Evolutionary conservation across 1,139 yeast species (phyloP).

Genomic region (Blastobotrys raffinosifermentans): DNA sequence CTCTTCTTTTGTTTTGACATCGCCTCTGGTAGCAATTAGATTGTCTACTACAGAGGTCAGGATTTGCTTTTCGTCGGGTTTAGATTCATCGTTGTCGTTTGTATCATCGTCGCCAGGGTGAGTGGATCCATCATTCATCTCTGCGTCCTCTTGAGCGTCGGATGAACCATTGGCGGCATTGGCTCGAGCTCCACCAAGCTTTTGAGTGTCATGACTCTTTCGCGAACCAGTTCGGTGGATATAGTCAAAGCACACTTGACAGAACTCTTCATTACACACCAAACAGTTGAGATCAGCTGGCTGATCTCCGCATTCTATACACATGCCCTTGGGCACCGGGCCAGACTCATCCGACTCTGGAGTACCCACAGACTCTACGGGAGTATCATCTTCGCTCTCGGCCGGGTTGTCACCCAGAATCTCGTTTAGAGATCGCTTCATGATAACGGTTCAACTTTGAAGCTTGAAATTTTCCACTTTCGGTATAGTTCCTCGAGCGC

Average conservation of each 20-base stretch:
- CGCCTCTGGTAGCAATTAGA: slow-evolving; percentile 26
- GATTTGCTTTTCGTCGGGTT: slow-evolving; percentile 11
- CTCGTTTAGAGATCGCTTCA: slow-evolving; percentile 28
- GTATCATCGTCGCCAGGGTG: slow-evolving; percentile 18
- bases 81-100: slow-evolving; percentile 5
- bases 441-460: too few relatives aligned
- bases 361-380: slow-evolving; percentile 17
- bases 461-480: too few relatives aligned
- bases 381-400: slow-evolving; percentile 27
- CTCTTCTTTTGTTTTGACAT: slow-evolving; percentile 17
- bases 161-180: slow-evolving; percentile 2
- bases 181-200: slow-evolving; percentile 17
- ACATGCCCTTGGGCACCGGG: slow-evolving; percentile 32
- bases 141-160: slow-evolving; percentile 10
- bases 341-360: slow-evolving; percentile 8
- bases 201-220: slow-evolving; percentile 27
- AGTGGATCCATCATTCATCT: slow-evolving; percentile 16
- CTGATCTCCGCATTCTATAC: slow-evolving; percentile 68
- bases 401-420: slow-evolving; percentile 26
- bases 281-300: slow-evolving; percentile 53
- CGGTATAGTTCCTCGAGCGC: too few relatives aligned
- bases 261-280: slow-evolving; percentile 57
- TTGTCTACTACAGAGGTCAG: slow-evolving; percentile 16
- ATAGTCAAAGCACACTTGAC: slow-evolving; percentile 60
- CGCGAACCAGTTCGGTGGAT: slow-evolving; percentile 59